A percentile compares a stretch with the other conserved stretches of the same genome.
phyloP scores from a whole-genome alignment of 208 protist genomes.

The Wallacemonas collosoma region DNA sequence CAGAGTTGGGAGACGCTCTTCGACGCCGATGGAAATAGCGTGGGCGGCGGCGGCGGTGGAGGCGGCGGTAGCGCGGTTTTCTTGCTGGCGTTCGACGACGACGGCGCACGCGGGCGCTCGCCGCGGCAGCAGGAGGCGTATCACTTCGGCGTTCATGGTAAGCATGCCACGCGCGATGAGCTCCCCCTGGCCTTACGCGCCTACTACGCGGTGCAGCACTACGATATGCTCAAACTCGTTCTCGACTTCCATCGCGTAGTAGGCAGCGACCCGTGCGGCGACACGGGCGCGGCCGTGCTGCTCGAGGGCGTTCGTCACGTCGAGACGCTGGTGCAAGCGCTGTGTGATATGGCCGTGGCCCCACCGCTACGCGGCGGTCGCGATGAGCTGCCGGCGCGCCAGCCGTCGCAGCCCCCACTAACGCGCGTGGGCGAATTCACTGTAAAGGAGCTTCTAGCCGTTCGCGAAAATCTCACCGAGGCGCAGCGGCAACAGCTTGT shows the following conservation, averaged over 20 bases:
- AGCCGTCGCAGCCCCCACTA: conserved; percentile 2
- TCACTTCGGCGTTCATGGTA: not conserved
- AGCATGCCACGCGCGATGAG: conserved; percentile 21
- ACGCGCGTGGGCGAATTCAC: conserved; percentile 15
- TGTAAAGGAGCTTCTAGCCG: conserved; percentile 26
- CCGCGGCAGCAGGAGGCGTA: conserved; percentile 1
- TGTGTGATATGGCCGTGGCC: conserved; percentile 6
- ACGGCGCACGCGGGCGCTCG: not conserved
- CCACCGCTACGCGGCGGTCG: not conserved
- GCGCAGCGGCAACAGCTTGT: conserved; percentile 30
- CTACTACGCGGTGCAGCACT: conserved; percentile 52
- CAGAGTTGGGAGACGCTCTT: conserved; percentile 10
- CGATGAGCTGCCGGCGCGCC: conserved; percentile 5
- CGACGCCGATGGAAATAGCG: not conserved
- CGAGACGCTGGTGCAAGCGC: conserved; percentile 28
- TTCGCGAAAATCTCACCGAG: conserved; percentile 21
- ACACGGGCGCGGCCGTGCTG: conserved; percentile 24
- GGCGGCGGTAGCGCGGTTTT: not conserved
- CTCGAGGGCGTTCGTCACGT: conserved; percentile 23
- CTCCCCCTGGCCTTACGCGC: conserved; percentile 53
- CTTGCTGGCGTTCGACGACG: not conserved
- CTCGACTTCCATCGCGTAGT: conserved; percentile 48
- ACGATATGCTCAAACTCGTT: conserved; percentile 42
- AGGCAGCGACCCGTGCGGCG: conserved; percentile 29
- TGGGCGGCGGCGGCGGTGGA: too few species aligned